phyloP scores from a whole-genome alignment of 495 filamentous ascomycete genomes.

The Penicillium maclennaniae region DNA sequence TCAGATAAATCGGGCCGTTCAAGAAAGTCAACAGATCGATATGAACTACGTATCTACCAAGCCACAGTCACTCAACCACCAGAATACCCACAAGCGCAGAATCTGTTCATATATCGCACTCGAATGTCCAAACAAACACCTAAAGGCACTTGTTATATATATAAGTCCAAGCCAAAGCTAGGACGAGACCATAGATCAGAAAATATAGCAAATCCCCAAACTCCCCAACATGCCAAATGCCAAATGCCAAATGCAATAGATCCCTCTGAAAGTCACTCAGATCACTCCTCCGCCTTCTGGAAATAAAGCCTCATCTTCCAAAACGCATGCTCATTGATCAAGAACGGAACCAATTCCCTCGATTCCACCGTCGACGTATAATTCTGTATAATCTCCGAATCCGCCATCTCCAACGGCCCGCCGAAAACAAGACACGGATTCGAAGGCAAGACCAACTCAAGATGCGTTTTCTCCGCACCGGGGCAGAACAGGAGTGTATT shows the following conservation, averaged over 20 bases:
- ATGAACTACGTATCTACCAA: too few relatives aligned
- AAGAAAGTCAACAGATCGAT: too few relatives aligned
- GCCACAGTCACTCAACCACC: too few relatives aligned
- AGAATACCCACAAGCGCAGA: too few relatives aligned
- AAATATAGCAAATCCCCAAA: background rate
- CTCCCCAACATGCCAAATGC: background rate
- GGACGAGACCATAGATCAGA: background rate
- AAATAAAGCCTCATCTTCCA: constrained; percentile 44
- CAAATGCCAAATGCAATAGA: background rate
- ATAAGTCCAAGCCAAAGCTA: too few relatives aligned
- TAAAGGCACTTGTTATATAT: too few relatives aligned
- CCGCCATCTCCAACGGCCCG: constrained; percentile 33
- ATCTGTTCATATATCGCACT: too few relatives aligned
- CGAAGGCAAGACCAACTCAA: constrained; percentile 28
- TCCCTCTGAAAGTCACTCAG: background rate
- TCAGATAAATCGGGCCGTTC: too few relatives aligned
- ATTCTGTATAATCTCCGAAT: constrained; percentile 23
- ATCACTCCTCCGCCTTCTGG: background rate
- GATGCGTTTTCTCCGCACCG: constrained; percentile 39
- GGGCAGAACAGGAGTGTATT: constrained; percentile 61
- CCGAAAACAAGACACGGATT: constrained; percentile 34
- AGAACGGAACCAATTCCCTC: constrained; percentile 31
- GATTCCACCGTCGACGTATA: constrained; percentile 25
- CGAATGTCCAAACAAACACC: too few relatives aligned
- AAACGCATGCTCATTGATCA: constrained; percentile 37